Conservation (phyloP, 805 yeast species). For the Lipomyces yamadae region DNA sequence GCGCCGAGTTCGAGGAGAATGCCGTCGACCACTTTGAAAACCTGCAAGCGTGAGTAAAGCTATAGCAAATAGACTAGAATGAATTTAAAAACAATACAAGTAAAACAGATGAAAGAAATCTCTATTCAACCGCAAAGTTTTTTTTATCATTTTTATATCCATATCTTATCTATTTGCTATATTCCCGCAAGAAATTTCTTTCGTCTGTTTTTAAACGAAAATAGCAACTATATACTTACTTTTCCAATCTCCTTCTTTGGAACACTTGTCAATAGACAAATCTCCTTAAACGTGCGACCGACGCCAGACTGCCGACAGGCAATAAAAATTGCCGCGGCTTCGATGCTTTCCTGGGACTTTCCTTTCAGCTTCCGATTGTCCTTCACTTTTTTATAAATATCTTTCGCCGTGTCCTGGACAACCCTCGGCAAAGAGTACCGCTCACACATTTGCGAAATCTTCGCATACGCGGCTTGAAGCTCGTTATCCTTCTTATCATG, state of each 20-base stretch:
- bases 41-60: slow-evolving; percentile 15
- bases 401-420: slow-evolving; percentile 96
- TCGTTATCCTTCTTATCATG: slow-evolving; percentile 89
- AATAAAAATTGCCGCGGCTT: slow-evolving; percentile 93
- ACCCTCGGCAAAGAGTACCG: slow-evolving; percentile 92
- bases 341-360: slow-evolving; percentile 86
- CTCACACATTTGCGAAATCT: slow-evolving; percentile 93
- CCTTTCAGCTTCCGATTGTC: slow-evolving; percentile 87
- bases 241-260: slow-evolving; percentile 91
- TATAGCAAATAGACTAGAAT: slow-evolving; percentile 7
- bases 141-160: not conserved
- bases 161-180: not conserved
- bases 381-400: slow-evolving; percentile 86
- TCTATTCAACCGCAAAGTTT: not conserved
- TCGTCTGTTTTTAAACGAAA: not conserved
- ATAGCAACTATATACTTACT: slow-evolving; percentile 41
- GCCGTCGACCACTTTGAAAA: slow-evolving; percentile 78
- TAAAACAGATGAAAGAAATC: not conserved
- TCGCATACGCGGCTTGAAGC: slow-evolving; percentile 85
- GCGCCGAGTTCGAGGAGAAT: slow-evolving; percentile 45
- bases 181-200: not conserved
- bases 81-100: not conserved
- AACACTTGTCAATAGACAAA: slow-evolving; percentile 91
- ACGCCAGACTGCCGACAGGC: slow-evolving; percentile 95
- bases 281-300: slow-evolving; percentile 92